Conservation (phyloP, 345 rosid genomes). For the Camelina hispida region DNA sequence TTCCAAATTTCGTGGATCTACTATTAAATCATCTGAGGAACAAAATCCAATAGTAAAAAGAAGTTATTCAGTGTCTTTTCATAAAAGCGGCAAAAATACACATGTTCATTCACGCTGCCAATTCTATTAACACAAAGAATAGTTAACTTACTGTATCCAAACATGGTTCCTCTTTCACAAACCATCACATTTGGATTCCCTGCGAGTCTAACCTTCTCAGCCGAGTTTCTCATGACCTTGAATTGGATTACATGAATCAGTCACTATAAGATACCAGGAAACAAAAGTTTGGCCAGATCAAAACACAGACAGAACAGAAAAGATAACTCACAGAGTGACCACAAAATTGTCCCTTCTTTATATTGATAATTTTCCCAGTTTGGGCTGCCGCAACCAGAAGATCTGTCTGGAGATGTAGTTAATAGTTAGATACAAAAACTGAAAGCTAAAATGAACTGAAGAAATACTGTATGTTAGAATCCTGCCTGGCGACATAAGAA, state of each 20-base stretch:
- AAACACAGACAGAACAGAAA: conserved; percentile 27
- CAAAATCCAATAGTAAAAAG: background rate
- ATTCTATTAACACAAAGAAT: background rate
- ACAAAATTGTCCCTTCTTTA: conserved; percentile 95
- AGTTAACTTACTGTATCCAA: conserved; percentile 83
- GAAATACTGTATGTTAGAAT: conserved; percentile 12
- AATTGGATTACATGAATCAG: background rate
- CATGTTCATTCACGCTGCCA: background rate
- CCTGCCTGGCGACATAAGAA: conserved; percentile 90
- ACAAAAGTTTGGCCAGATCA: background rate
- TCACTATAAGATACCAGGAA: conserved; percentile 1
- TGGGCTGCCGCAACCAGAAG: conserved; percentile 92
- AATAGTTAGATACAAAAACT: conserved; percentile 20
- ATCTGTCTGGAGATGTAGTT: conserved; percentile 66
- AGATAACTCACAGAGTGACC: conserved; percentile 74
- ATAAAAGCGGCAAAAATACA: background rate
- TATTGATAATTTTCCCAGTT: conserved; percentile 87
- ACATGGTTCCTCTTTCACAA: conserved; percentile 95
- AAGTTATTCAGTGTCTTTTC: background rate
- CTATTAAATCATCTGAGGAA: conserved; percentile 6
- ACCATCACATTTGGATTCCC: conserved; percentile 94
- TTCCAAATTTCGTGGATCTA: conserved; percentile 13
- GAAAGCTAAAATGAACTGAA: conserved; percentile 4
- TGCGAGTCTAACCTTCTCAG: conserved; percentile 80
- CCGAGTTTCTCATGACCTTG: conserved; percentile 87